Conservation (phyloP, 345 rosid genomes). For the Sisymbrium irio region DNA sequence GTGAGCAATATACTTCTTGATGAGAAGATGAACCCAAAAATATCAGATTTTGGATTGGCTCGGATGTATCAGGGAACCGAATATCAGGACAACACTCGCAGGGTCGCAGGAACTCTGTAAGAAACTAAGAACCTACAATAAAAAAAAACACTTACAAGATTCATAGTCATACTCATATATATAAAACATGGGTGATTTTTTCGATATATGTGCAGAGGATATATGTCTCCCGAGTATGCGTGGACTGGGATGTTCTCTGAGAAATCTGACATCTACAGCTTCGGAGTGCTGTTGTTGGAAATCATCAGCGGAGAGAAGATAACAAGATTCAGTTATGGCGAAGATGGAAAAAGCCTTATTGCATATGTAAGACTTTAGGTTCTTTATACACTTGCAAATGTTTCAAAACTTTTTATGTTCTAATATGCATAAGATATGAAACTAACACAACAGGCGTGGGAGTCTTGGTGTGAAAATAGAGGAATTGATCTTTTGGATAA, state of each 20-base stretch:
- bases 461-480: neutral
- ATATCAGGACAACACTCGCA: conserved; percentile 13
- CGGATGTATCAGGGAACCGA: conserved; percentile 19
- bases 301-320: conserved; percentile 24
- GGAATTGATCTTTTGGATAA: conserved; percentile 3
- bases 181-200: neutral
- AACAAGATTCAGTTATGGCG: conserved; percentile 16
- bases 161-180: neutral
- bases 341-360: conserved; percentile 4
- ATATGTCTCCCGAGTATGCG: neutral
- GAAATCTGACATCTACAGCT: conserved; percentile 49
- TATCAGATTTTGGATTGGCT: conserved; percentile 36
- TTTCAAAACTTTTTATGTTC: neutral
- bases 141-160: neutral
- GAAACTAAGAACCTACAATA: no score
- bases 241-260: conserved; percentile 34
- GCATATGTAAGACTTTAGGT: conserved; percentile 6
- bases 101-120: conserved; percentile 31
- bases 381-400: neutral
- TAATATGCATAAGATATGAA: neutral
- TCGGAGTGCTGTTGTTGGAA: conserved; percentile 38
- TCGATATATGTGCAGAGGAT: neutral
- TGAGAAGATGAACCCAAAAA: conserved; percentile 23
- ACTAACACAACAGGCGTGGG: conserved; percentile 11
- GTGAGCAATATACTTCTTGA: conserved; percentile 29